Conservation (phyloP, 2,329 filamentous ascomycete genomes). For the Tolypocladium guangdongense region DNA sequence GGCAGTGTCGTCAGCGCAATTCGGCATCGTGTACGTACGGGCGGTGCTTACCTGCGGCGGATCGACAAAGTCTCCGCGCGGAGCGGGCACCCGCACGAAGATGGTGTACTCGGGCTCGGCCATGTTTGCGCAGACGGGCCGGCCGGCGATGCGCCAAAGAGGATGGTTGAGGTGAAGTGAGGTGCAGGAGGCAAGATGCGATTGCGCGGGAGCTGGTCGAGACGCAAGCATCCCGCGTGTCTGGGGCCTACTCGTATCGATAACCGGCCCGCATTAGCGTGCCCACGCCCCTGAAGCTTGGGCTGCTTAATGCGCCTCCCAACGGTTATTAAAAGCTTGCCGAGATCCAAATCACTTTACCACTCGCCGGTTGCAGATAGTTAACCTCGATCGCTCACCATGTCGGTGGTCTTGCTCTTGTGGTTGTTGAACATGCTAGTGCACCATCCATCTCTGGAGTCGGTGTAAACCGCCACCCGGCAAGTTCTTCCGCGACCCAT, state of each 20-base stretch:
- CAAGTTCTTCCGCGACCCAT: no score
- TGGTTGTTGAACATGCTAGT: no score
- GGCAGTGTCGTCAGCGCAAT: background rate
- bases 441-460: no score
- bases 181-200: background rate
- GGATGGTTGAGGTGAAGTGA: background rate
- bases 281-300: background rate
- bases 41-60: slow-evolving; percentile 61
- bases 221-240: background rate
- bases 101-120: slow-evolving; percentile 57
- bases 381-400: no score
- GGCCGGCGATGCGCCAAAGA: background rate
- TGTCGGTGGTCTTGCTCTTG: no score
- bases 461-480: no score
- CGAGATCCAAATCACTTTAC: no score
- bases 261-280: slow-evolving; percentile 2
- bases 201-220: background rate
- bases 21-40: background rate
- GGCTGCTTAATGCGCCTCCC: background rate
- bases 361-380: no score
- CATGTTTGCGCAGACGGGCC: slow-evolving; percentile 14
- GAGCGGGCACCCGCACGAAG: slow-evolving; percentile 82
- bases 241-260: slow-evolving; percentile 1
- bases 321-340: no score
- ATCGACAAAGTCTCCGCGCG: slow-evolving; percentile 78